Evolutionary conservation across 2,329 filamentous ascomycete genomes (phyloP), one percentile per base, ranked within the genome.

Genomic region (Fusarium coicis): DNA sequence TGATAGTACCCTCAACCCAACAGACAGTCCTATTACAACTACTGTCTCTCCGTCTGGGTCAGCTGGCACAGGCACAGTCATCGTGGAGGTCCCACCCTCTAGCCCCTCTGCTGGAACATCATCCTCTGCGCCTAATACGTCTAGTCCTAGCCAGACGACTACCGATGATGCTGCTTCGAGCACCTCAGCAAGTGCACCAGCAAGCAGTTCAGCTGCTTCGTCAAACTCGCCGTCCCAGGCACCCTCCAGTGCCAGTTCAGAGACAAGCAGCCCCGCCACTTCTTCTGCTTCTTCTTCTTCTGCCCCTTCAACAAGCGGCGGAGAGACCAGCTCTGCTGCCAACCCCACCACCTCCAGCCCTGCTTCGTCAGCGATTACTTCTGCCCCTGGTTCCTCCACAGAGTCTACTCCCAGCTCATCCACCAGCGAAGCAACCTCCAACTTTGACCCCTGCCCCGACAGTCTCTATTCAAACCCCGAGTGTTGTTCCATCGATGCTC

Each of bases 111-210:
- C 14, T 8, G 32, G 32, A 2, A 0, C 50, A 39, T 21, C 23
- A 2, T 55, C 52, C 3, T 21, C 36, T 42, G 15, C 1, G 2
- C 2, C 52, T 1, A 5, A 18, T 2, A 1, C 19, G 0, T 42
- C 36, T 30, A n/a, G 19, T 1, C 21, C 36, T 4, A 42, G 23
- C 1, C 26, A 14, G 8, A 15, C 21, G 2, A 28, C 19, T 0
- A 40, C 52, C 2, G 2, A 10, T 23, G 36, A 28, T 3, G 3
- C 37, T 39, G 2, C 26, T 30, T 14, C 36, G 4, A 42, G 10
- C 26, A 40, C 50, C 3, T 39, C 50, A 3, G 23, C 19, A 7
- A 40, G 36, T 1, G 23, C 4, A 10, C 15, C 26, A 2, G 19
- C 50, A n/a, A 30, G 52, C 5, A 54, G 19, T 4, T 30, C 26